Evolutionary conservation across 495 filamentous ascomycete genomes (phyloP), one percentile per base, ranked within the genome.

Genomic region (Neurospora pannonica): DNA sequence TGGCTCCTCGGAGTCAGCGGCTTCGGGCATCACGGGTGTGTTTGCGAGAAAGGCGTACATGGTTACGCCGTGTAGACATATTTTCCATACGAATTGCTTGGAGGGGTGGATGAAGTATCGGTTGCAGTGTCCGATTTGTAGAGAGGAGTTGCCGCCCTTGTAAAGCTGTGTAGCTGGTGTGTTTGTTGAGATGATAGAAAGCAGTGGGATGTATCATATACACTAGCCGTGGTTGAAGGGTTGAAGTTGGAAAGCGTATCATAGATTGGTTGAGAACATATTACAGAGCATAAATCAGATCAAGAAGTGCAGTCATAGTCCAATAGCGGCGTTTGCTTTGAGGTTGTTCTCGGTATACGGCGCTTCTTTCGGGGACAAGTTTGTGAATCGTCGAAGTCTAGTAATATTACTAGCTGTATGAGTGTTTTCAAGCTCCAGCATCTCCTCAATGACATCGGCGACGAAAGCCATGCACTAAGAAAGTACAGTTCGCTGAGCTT

Each of bases 81-180:
- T 97, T 34, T 99, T 98, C 80, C 96, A 99, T 80, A 97, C 92
- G 69, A 85, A 89, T 71, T 99, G 96, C 80, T 85, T 99, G 78
- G 95, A 98, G 82, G 95, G 94, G 42, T 98, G 96, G 96, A 97
- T 98, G 92, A 88, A 91, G 78, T 93, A 95, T 79, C 85, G 96
- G 72, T 81, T 99, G 79, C 93, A 96, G 83, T 99, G 96, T 86
- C 96, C 96, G 7, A 97, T 97, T 77, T 99, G 96, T 84, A 88
- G 96, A 78, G 95, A 98, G 84, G 89, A 90, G 76, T 82, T 97
- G 76, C 94, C 94, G 72, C 93, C 94, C 72, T 83, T 97, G 79
- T 97, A 87, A 87, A 75, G 48, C 24, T 10, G 28, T 62, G 10
- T 28, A 15, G 48, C 48, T 31, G 7, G 24, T 21, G 48, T 60